Conservation (phyloP, 345 rosid genomes). For the Moringa oleifera region DNA sequence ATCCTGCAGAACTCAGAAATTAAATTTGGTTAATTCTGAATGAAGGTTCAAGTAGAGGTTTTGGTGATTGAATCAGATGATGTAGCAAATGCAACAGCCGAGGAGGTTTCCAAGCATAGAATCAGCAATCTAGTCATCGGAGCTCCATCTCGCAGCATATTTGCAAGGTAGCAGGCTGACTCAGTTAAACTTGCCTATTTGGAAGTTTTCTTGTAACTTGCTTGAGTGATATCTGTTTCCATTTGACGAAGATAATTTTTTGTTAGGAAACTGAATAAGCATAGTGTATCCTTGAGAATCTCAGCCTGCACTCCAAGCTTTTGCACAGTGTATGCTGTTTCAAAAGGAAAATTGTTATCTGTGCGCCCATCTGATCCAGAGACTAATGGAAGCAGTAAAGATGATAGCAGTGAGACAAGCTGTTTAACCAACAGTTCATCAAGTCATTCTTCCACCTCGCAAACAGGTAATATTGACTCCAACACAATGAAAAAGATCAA, state of each 20-base stretch:
- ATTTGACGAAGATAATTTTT: not conserved
- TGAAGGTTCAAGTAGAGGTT: constrained; percentile 58
- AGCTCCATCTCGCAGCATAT: constrained; percentile 53
- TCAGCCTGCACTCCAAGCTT: constrained; percentile 51
- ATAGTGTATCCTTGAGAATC: constrained; percentile 55
- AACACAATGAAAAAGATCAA: no score
- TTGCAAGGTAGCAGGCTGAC: constrained; percentile 82
- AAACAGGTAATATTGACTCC: no score
- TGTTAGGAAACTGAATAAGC: constrained; percentile 50
- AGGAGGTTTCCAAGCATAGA: constrained; percentile 44
- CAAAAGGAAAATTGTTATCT: constrained; percentile 66
- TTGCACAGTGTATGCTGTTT: constrained; percentile 76
- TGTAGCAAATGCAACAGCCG: constrained; percentile 59
- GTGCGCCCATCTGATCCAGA: constrained; percentile 72
- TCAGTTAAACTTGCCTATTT: not conserved
- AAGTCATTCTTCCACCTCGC: constrained; percentile 30
- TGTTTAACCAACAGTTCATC: constrained; percentile 37
- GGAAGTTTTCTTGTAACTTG: no score
- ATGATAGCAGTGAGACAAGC: constrained; percentile 40
- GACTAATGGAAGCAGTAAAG: constrained; percentile 40
- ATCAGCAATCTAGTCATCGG: constrained; percentile 77
- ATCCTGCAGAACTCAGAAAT: not conserved
- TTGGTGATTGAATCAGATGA: constrained; percentile 56
- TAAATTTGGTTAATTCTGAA: constrained; percentile 13
- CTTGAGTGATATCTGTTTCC: no score